A percentile compares a stretch with the other conserved stretches of the same genome.
Conservation (phyloP, 192 early-diverging fungal species). For the Spinellus fusiger region DNA sequence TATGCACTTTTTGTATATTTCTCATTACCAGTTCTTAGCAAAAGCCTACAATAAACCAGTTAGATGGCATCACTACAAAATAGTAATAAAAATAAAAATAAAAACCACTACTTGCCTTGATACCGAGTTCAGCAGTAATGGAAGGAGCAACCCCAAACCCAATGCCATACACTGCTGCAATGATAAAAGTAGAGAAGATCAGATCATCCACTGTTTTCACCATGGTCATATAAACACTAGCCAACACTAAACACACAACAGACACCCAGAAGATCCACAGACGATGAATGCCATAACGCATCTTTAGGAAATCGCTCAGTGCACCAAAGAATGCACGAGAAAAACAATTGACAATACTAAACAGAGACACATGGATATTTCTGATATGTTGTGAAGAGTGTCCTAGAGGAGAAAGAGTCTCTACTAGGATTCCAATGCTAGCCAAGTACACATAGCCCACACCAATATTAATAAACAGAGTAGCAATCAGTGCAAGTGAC, state of each 20-base stretch:
- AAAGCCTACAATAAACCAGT: slow-evolving; percentile 16
- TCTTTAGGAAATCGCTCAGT: slow-evolving; percentile 18
- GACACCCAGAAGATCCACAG: slow-evolving; percentile 24
- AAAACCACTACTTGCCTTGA: slow-evolving; percentile 7
- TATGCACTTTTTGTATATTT: too few relatives aligned
- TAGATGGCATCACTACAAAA: background rate
- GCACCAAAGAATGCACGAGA: slow-evolving; percentile 25
- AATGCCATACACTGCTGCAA: slow-evolving; percentile 23
- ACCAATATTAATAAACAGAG: slow-evolving; percentile 19
- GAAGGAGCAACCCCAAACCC: slow-evolving; percentile 28
- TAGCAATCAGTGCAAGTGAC: slow-evolving; percentile 15
- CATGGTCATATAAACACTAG: slow-evolving; percentile 4
- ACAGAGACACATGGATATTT: slow-evolving; percentile 19
- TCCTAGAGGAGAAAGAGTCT: background rate
- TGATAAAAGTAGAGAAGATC: slow-evolving; percentile 16
- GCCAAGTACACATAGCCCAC: slow-evolving; percentile 27
- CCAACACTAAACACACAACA: slow-evolving; percentile 1
- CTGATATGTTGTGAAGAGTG: slow-evolving; percentile 12
- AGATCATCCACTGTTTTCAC: slow-evolving; percentile 11
- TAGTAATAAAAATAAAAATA: background rate
- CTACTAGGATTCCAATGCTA: slow-evolving; percentile 17
- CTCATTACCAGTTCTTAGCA: slow-evolving; percentile 32
- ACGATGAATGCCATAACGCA: slow-evolving; percentile 21
- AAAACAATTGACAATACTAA: slow-evolving; percentile 23
- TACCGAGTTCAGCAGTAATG: slow-evolving; percentile 25